Conservation (phyloP, 1,284 basidiomycete genomes). For the Melampsora larici-populina region DNA sequence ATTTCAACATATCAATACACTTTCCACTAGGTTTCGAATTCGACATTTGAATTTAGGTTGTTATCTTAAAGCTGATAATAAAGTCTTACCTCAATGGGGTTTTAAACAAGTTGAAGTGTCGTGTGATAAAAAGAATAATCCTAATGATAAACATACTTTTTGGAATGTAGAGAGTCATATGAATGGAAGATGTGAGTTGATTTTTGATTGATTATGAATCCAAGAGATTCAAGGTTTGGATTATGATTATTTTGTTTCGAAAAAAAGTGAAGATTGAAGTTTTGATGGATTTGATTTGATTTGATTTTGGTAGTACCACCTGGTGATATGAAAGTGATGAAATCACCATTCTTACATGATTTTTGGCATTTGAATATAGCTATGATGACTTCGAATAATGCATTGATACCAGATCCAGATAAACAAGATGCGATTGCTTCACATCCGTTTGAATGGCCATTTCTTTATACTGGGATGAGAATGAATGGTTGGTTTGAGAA, state of each 20-base stretch:
- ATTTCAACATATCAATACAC: conserved; percentile 70
- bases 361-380: conserved; percentile 99
- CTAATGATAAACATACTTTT: conserved; percentile 78
- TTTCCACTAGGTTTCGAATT: conserved; percentile 86
- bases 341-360: conserved; percentile 88
- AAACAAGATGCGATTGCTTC: conserved; percentile 97
- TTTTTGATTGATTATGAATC: conserved; percentile 6
- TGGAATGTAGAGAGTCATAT: conserved; percentile 98
- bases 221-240: background rate
- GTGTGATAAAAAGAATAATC: conserved; percentile 84
- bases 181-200: conserved; percentile 77
- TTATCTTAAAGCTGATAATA: conserved; percentile 85
- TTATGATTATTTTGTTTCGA: too few relatives aligned
- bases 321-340: conserved; percentile 77
- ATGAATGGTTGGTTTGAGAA: conserved; percentile 96
- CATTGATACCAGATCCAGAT: conserved; percentile 91
- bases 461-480: conserved; percentile 77
- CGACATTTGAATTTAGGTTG: conserved; percentile 74
- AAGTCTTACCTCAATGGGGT: conserved; percentile 91
- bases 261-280: too few relatives aligned
- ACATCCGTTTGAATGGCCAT: conserved; percentile 88
- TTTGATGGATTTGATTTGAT: conserved; percentile 24
- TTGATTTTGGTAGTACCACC: conserved; percentile 65
- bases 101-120: conserved; percentile 98
- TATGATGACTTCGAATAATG: conserved; percentile 99